Base-by-base conservation (phyloP, 1,284 basidiomycete genomes). In the Inonotus obliquus region DNA sequence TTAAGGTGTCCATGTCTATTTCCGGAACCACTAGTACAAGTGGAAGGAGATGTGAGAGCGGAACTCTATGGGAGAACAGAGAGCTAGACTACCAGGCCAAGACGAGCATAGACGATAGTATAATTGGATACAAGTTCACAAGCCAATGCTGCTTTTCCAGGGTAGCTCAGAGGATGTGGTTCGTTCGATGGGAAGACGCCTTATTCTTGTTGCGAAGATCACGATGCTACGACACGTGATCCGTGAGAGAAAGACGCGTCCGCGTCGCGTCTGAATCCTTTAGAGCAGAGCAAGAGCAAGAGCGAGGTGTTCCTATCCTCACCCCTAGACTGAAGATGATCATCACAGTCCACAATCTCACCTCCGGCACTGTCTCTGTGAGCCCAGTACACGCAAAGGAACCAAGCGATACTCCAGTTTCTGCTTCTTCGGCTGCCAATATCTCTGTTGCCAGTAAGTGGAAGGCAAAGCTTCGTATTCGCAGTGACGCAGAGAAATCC, bases 281-380 rank as follows among this genome's bases (percentile, higher is more conserved):
- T 55, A 38, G n/a, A 13, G 39, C 35, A 39, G 23, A 21, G 23
- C 4, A 4, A 4, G 32, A 32, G 32, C 32, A 32, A 9, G 32
- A 9, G 32, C 32, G 9, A 9, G 32, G 32, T 4, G 32, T 9
- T 32, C 32, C 32, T 32, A 32, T 32, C 32, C 9, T 32, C 32
- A 32, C 32, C 32, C 32, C 32, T 9, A 32, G 9, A 1, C 27
- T 25, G 23, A 58, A 13, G 29, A 63, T 63, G 61, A 32, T 55
- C 10, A 51, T 63, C 4, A 25, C 41, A 9, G 39, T 59, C 4
- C 45, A 49, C 35, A 63, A 63, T 45, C 45, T 63, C 7, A 59
- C 61, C 2, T 55, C 55, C 14, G 35, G 39, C 37, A 23, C 11
- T 5, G 55, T 63, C 41, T 39, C 57, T 14, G 44, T 38, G 6